Conservation (phyloP, 495 filamentous ascomycete genomes). For the Penicillium bovifimosum region DNA sequence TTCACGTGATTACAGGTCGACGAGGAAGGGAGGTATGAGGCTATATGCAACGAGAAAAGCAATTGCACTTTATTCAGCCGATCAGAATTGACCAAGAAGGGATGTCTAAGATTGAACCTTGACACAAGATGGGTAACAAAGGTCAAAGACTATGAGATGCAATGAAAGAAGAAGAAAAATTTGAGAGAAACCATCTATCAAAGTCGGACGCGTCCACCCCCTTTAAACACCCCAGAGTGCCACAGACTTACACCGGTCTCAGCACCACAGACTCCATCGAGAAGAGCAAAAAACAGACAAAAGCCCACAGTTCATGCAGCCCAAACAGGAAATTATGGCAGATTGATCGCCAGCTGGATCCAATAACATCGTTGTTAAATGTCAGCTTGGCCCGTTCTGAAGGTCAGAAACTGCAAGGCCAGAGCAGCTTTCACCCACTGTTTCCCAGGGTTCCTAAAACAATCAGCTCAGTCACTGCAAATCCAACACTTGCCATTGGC, state of each 20-base stretch:
- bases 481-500: slow-evolving; percentile 10
- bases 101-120: background rate
- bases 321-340: slow-evolving; percentile 10
- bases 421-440: too few species aligned
- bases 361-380: slow-evolving; percentile 15
- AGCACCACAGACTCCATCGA: background rate
- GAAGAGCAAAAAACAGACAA: background rate
- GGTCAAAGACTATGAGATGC: background rate
- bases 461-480: slow-evolving; percentile 1
- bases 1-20: background rate
- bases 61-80: background rate
- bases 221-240: slow-evolving; percentile 9
- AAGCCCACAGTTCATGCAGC: slow-evolving; percentile 9
- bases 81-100: background rate
- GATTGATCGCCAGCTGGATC: slow-evolving; percentile 1
- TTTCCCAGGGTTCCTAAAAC: background rate
- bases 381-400: slow-evolving; percentile 13
- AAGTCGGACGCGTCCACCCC: slow-evolving; percentile 1
- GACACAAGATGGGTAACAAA: background rate
- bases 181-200: background rate
- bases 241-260: slow-evolving; percentile 9
- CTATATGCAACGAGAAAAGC: background rate
- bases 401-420: background rate
- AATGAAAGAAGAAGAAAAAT: slow-evolving; percentile 4
- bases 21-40: background rate